Percentiles rank a stretch among this genome's conserved stretches.
phyloP scores from a whole-genome alignment of 2,329 filamentous ascomycete species.

The Botrytis sinoallii region DNA sequence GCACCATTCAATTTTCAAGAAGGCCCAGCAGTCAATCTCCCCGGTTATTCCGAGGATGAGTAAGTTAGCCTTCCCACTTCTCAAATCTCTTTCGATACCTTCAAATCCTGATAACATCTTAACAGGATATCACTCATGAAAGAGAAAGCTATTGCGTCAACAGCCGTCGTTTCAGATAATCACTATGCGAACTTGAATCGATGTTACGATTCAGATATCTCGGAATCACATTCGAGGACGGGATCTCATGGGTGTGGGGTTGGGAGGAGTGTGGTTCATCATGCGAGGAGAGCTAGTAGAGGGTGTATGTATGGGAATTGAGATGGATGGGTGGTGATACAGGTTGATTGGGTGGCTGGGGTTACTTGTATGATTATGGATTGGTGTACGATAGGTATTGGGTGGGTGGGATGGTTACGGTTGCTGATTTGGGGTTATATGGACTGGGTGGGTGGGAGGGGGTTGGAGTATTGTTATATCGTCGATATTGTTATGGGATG shows the following conservation, averaged over 20 bases:
- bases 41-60: constrained; percentile 58
- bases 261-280: constrained; percentile 28
- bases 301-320: constrained; percentile 19
- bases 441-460: not conserved
- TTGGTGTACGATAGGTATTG: constrained; percentile 13
- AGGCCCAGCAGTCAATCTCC: constrained; percentile 48
- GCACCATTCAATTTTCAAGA: constrained; percentile 58
- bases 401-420: not conserved
- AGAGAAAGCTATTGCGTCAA: constrained; percentile 37
- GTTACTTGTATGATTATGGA: constrained; percentile 1
- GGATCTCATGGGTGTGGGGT: constrained; percentile 29
- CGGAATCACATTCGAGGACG: constrained; percentile 24
- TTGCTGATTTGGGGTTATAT: not conserved
- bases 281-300: constrained; percentile 33
- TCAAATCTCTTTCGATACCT: not conserved
- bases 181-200: constrained; percentile 22
- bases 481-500: not conserved
- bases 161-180: constrained; percentile 30
- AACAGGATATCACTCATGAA: constrained; percentile 36
- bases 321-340: not conserved
- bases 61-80: constrained; percentile 40
- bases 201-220: constrained; percentile 18
- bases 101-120: not conserved
- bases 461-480: not conserved
- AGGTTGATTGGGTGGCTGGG: not conserved